Base-by-base conservation (phyloP, 352 stramenopile species). In the Phytophthora tentaculata region DNA sequence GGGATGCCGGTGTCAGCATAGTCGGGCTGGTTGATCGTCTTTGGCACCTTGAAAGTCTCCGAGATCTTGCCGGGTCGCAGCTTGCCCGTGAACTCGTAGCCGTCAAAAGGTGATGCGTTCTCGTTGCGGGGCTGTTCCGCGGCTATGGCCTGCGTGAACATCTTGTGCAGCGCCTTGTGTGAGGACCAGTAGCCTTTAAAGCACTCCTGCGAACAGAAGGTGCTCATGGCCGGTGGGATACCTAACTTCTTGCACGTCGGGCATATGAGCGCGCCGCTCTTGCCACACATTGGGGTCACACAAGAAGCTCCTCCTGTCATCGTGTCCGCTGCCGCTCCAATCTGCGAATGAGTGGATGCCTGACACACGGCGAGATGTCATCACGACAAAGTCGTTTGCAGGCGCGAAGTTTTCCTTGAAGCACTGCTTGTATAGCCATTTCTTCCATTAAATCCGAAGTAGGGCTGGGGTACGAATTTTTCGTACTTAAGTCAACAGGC, bases 151-250 rank as follows among this genome's bases (percentile, higher is more conserved):
- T 76, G 56, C 5, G 97, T 96, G 52, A 97, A 96, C 61, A 98
- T 88, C 62, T 95, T 96, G 88, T 99, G 97, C 48, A 99, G 83
- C 69, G 86, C 79, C 77, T 99, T 99, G 85, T 99, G 97, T 43
- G 85, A 76, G 17, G 77, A 71, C 87, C 98, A 99, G 79, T 98
- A 97, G 28, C 69, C 69, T 77, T 99, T 99, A 80, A 99, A 99
- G 74, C 97, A 99, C 17, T 94, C 79, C 83, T 99, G 95, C 53
- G 80, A 88, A 82, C 94, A 98, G 78, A 98, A 98, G 28, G 77
- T 89, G 79, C 84, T 94, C 77, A 92, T 92, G 62, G 84, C 79
- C 19, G 83, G 57, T 16, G 92, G 91, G 39, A 98, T 86, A 37
- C 86, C 88, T 23, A 98, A 69, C 76, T 96, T 97, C 73, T 95